phyloP scores from a whole-genome alignment of 306 rosid genomes.

The Delonix regia region DNA sequence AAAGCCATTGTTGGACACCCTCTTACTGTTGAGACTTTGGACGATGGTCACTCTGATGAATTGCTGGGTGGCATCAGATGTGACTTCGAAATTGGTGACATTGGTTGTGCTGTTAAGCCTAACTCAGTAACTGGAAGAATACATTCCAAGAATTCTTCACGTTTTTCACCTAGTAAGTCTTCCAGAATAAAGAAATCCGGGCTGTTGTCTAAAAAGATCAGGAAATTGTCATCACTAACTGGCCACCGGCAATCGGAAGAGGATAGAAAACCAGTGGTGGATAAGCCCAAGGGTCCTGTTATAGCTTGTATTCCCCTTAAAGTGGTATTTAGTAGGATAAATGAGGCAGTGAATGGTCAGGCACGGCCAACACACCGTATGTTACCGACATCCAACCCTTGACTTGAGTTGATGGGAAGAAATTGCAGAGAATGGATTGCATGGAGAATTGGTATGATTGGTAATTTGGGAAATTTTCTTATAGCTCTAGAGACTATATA shows the following conservation, averaged over 20 bases:
- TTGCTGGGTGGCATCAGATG: slow-evolving; percentile 35
- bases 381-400: slow-evolving; percentile 35
- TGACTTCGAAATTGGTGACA: slow-evolving; percentile 33
- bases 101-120: slow-evolving; percentile 26
- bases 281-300: slow-evolving; percentile 55
- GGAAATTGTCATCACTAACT: slow-evolving; percentile 73
- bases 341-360: slow-evolving; percentile 66
- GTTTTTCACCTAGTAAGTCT: slow-evolving; percentile 41
- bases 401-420: slow-evolving; percentile 28
- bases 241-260: slow-evolving; percentile 47
- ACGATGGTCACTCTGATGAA: slow-evolving; percentile 48
- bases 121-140: slow-evolving; percentile 39
- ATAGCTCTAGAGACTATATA: slow-evolving; percentile 28
- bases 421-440: slow-evolving; percentile 28
- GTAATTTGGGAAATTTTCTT: slow-evolving; percentile 35
- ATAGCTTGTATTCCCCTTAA: slow-evolving; percentile 75
- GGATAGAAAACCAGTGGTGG: slow-evolving; percentile 45
- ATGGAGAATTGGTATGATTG: slow-evolving; percentile 31
- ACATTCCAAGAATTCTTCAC: slow-evolving; percentile 43
- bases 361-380: slow-evolving; percentile 46
- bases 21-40: slow-evolving; percentile 61
- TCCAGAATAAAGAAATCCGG: slow-evolving; percentile 59
- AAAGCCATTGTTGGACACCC: slow-evolving; percentile 82
- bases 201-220: slow-evolving; percentile 55
- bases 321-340: slow-evolving; percentile 71